Percentiles rank a stretch among this genome's conserved stretches.
Evolutionary conservation across 495 filamentous ascomycete genomes (phyloP).

Genomic region (Aspergillus mulundensis): DNA sequence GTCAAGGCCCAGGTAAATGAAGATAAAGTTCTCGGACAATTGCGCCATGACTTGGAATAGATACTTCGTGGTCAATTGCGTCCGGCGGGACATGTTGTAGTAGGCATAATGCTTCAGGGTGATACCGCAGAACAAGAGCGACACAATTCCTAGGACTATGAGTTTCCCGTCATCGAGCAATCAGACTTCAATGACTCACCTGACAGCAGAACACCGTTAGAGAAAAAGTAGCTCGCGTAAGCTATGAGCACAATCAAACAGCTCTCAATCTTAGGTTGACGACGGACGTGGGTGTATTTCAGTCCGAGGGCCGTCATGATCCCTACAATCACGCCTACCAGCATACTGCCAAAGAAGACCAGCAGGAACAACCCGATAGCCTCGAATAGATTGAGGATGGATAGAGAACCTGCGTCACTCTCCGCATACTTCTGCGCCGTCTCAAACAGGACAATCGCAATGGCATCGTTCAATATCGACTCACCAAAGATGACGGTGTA

Average conservation of each 20-base stretch:
- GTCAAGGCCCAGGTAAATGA: constrained; percentile 94
- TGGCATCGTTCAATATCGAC: constrained; percentile 95
- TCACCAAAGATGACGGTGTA: constrained; percentile 99
- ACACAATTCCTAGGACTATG: constrained; percentile 76
- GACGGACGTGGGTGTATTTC: constrained; percentile 88
- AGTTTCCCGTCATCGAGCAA: background rate
- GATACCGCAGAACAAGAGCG: constrained; percentile 94
- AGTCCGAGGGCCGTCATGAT: constrained; percentile 80
- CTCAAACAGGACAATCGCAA: constrained; percentile 97
- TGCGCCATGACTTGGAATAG: constrained; percentile 93
- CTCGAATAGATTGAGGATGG: constrained; percentile 75
- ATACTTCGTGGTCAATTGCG: constrained; percentile 97
- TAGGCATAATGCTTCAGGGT: constrained; percentile 98
- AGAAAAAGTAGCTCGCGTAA: constrained; percentile 95
- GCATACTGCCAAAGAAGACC: constrained; percentile 90
- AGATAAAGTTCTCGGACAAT: constrained; percentile 97
- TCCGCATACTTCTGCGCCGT: constrained; percentile 84
- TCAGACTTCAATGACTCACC: constrained; percentile 51
- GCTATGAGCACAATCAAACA: constrained; percentile 90
- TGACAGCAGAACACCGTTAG: constrained; percentile 89
- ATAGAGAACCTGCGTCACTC: constrained; percentile 57
- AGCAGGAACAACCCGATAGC: constrained; percentile 91
- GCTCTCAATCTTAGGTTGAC: constrained; percentile 94
- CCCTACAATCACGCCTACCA: constrained; percentile 83
- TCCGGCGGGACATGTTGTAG: constrained; percentile 98